Base-by-base conservation (phyloP, 225 moss, liverwort and hornwort species). In the Climacium dendroides region DNA sequence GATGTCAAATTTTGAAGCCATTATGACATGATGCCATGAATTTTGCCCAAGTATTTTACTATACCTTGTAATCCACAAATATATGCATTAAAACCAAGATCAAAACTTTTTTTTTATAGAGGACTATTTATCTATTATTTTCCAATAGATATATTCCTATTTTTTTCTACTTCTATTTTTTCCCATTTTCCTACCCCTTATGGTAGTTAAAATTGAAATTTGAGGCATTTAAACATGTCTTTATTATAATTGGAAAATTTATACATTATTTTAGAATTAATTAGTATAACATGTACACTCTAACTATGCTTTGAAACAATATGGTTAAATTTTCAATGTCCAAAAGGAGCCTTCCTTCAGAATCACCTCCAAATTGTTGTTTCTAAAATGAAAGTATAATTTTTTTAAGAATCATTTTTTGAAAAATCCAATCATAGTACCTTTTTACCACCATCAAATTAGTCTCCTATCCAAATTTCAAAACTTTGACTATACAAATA, bases 391-490 rank as follows among this genome's bases (percentile, higher is more conserved):
- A 8, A 41, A 41, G 14, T 7, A 39, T 24, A 8, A 7, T 41
- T 41, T 25, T 19, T 35, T 13, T 39, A 7, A n/a, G 7, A 69
- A 39, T 24, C 0, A 20, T 39, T 23, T 6, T 39, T 13, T 37
- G 7, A 37, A 13, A 67, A 67, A 37, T 37, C 4, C 37, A 67
- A 39, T 13, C 13, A 37, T 12, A 37, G 0, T 2, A 23, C 13
- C 37, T 37, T 67, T 67, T 39, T 4, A 37, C 23, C 4, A n/a
- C 13, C 23, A 13, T 37, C 7, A 67, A 65, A 37, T 67, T 67
- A 67, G 4, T 66, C 7, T n/a, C 3, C 0, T 2, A 0, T n/a
- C 0, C 3, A 67, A 37, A 37, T 37, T 37, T 13, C 11, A n/a
- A 24, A 39, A 69, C 39, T 39, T 69, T 24, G 39, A 25, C 2